phyloP scores from a whole-genome alignment of 2,329 filamentous ascomycete genomes.

The Thermomyces lanuginosus region DNA sequence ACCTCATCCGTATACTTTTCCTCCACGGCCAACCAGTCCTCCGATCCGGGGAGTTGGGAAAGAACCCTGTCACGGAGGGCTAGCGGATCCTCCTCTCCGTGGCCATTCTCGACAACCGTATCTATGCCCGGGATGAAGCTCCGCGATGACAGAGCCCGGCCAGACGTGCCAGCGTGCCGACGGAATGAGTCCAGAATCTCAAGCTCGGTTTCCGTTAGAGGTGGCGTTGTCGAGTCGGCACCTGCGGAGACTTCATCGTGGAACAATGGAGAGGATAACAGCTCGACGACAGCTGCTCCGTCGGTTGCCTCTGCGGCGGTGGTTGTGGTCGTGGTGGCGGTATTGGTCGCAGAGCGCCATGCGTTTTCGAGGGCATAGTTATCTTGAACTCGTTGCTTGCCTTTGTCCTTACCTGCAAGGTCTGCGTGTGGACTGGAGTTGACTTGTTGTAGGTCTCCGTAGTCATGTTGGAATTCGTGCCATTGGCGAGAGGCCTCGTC shows the following conservation, averaged over 20 bases:
- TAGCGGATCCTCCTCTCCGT: constrained; percentile 2
- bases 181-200: constrained; percentile 19
- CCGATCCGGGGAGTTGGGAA: constrained; percentile 15
- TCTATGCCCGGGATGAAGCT: constrained; percentile 22
- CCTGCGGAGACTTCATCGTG: constrained; percentile 13
- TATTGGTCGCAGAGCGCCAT: constrained; percentile 5
- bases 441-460: constrained; percentile 4
- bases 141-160: constrained; percentile 10
- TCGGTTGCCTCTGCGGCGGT: constrained; percentile 14
- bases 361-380: constrained; percentile 2
- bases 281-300: constrained; percentile 26
- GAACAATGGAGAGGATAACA: constrained; percentile 22
- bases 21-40: constrained; percentile 20
- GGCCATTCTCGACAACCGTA: constrained; percentile 12
- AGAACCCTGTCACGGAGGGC: constrained; percentile 16
- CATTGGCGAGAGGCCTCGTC: no score
- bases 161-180: no score
- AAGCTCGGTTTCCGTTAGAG: constrained; percentile 13
- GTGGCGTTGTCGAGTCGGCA: constrained; percentile 9
- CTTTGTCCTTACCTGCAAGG: constrained; percentile 8
- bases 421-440: background rate
- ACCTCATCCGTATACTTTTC: constrained; percentile 40
- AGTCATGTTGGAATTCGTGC: constrained; percentile 12
- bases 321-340: constrained; percentile 7
- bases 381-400: constrained; percentile 1